A percentile compares a stretch with the other conserved stretches of the same genome.
Evolutionary conservation across 768 basidiomycete genomes (phyloP).

Genomic region (Tulasnella sp.): DNA sequence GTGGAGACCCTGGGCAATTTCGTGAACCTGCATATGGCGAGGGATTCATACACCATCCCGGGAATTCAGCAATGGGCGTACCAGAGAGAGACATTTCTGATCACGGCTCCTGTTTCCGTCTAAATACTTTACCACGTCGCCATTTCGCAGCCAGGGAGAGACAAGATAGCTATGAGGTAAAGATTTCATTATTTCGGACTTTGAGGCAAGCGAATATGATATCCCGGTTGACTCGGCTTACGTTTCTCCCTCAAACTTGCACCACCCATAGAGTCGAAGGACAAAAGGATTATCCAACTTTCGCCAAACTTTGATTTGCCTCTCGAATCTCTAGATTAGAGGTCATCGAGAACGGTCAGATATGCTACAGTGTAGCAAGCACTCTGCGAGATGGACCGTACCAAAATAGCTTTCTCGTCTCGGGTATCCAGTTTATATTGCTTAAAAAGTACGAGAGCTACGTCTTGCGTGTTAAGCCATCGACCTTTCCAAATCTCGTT

Average conservation of each 20-base stretch:
- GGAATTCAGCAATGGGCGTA: neutral
- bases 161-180: neutral
- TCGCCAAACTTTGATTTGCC: slow-evolving; percentile 29
- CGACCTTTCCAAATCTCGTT: slow-evolving; percentile 30
- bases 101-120: neutral
- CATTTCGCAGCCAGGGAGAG: slow-evolving; percentile 6
- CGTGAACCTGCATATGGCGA: neutral
- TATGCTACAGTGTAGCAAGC: too few species aligned
- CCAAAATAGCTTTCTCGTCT: neutral
- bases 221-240: neutral
- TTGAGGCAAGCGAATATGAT: neutral
- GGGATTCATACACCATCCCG: neutral
- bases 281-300: slow-evolving; percentile 11
- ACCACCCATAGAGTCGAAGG: slow-evolving; percentile 9
- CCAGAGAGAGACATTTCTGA: neutral
- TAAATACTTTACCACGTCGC: neutral
- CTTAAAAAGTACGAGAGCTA: slow-evolving; percentile 10
- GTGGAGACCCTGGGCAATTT: neutral
- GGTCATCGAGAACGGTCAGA: neutral
- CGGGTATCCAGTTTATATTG: neutral
- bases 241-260: neutral
- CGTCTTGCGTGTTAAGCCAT: slow-evolving; percentile 19
- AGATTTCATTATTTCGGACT: neutral
- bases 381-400: too few species aligned
- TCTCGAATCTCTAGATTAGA: slow-evolving; percentile 6